phyloP scores from a whole-genome alignment of 352 stramenopile species.

The Globisporangium cystogenes region DNA sequence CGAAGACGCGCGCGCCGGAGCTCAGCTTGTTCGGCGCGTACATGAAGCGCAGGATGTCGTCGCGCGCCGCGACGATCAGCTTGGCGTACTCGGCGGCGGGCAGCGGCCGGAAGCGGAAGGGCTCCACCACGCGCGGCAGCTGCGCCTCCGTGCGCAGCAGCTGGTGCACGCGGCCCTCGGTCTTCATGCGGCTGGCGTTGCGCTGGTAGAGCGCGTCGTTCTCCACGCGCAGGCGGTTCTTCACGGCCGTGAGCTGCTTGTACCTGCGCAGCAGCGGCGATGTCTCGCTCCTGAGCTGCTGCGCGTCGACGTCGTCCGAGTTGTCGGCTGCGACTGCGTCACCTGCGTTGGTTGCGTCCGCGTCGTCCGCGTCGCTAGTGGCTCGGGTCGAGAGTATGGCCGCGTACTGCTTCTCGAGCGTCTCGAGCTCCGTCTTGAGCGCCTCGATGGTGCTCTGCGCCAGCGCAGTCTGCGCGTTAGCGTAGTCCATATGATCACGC shows the following conservation, averaged over 20 bases:
- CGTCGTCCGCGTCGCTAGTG: not conserved
- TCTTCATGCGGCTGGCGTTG: conserved; percentile 47
- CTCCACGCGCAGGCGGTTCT: conserved; percentile 38
- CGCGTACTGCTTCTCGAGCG: conserved; percentile 41
- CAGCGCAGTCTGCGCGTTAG: not conserved
- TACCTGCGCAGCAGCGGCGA: conserved; percentile 36
- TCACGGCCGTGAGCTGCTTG: conserved; percentile 32
- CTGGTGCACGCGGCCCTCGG: conserved; percentile 42
- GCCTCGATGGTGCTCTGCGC: conserved; percentile 45
- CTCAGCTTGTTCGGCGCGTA: conserved; percentile 38
- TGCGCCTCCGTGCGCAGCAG: conserved; percentile 37
- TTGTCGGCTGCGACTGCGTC: not conserved
- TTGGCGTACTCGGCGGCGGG: conserved; percentile 28
- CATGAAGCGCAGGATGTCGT: conserved; percentile 50
- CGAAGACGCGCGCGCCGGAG: conserved; percentile 39
- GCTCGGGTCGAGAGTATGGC: conserved; percentile 19
- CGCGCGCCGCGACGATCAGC: conserved; percentile 33
- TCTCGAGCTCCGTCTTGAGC: conserved; percentile 35
- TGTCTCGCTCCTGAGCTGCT: not conserved
- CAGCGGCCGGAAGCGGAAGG: conserved; percentile 33
- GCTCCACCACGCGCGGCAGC: conserved; percentile 14
- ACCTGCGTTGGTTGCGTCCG: not conserved
- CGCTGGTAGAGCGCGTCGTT: conserved; percentile 50
- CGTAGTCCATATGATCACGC: no score
- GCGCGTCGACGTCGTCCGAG: not conserved